Percentiles rank a stretch among this genome's conserved stretches.
These are phyloP conservation scores for Pythium aristosporum DNA, from an alignment of 352 stramenopile species.

Conservation along the genomic window DNA sequence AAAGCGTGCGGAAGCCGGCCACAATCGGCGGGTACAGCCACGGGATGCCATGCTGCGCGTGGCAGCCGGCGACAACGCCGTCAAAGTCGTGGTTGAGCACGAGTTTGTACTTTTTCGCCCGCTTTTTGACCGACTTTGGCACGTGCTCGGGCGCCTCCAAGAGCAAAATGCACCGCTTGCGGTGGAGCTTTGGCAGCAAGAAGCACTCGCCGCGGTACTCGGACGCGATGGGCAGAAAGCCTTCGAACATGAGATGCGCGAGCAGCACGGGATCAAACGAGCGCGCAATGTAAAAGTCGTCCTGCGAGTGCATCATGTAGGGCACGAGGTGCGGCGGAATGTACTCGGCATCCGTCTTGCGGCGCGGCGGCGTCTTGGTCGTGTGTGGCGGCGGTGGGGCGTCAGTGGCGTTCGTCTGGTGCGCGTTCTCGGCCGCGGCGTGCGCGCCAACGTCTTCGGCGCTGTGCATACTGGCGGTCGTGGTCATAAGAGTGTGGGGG, in stretches of 20 bases:
- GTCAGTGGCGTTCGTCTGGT: slow-evolving; percentile 5
- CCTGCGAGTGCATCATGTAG: slow-evolving; percentile 90
- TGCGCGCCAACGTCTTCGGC: slow-evolving; percentile 24
- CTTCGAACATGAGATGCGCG: slow-evolving; percentile 91
- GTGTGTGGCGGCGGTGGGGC: not conserved
- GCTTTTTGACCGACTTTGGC: slow-evolving; percentile 89
- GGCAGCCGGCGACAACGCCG: slow-evolving; percentile 87
- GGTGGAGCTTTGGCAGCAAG: slow-evolving; percentile 89
- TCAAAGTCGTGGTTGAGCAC: slow-evolving; percentile 90
- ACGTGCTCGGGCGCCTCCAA: slow-evolving; percentile 70
- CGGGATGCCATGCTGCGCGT: slow-evolving; percentile 90
- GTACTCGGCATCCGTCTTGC: slow-evolving; percentile 66
- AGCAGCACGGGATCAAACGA: slow-evolving; percentile 89
- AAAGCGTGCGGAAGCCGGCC: slow-evolving; percentile 71
- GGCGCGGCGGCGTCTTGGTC: not conserved
- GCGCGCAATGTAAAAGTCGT: slow-evolving; percentile 92
- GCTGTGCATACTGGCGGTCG: slow-evolving; percentile 22
- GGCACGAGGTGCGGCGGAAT: slow-evolving; percentile 81
- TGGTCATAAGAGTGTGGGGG: slow-evolving; percentile 5
- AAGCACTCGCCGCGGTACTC: slow-evolving; percentile 65
- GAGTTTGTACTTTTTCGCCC: slow-evolving; percentile 83
- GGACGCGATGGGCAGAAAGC: slow-evolving; percentile 94
- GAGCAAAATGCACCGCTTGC: slow-evolving; percentile 86
- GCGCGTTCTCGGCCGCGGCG: slow-evolving; percentile 23
- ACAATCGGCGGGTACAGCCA: slow-evolving; percentile 94